Base-by-base conservation (phyloP, 164 flowering plant genomes). In the Vitis vinifera region DNA sequence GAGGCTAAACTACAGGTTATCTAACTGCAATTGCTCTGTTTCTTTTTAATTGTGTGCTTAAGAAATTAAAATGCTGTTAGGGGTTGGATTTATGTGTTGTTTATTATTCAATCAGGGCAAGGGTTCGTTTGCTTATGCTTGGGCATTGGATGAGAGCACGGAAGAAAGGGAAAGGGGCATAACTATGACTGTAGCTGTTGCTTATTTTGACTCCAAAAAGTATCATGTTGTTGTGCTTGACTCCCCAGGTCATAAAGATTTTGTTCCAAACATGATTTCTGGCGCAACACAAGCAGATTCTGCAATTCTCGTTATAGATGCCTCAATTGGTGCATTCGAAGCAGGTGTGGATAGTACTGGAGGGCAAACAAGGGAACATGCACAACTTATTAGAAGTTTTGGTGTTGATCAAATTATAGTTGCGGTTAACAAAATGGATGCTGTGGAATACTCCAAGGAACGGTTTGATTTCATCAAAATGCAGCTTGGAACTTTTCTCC, bases 221-320 rank as follows among this genome's bases (percentile, higher is more conserved):
- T 93, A 88, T 72, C 92, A 87, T 74, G 86, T 96, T 75, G 98
- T 96, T 73, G 73, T 96, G 74, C 97, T 96, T 10, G 99, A 96
- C 68, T 88, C 99, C n/a, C 99, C 99, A 10, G 99, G 99, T 55
- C 99, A 96, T 73, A 90, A 86, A 78, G 99, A 96, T 83, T 96
- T 96, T 85, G 97, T 96, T 50, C 98, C 99, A 71, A 96, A 96
- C 78, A 87, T 96, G 99, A 96, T 96, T 69, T 88, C 97, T 62
- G 98, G 99, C 56, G 98, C 99, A 63, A 85, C 97, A 23, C 98
- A 96, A 83, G 98, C 99, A 76, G 98, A 96, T 91, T 91, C 95
- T 68, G 99, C 99, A 17, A 76, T 93, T 77, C 92, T 96, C 71
- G 97, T 96, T 55, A 77, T 96, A 62, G 99, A 96, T 86, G 97